A percentile compares a stretch with the other conserved stretches of the same genome.
These are phyloP conservation scores for Eucalyptus regnans DNA, from an alignment of 345 rosid genomes.

Conservation along the genomic window DNA sequence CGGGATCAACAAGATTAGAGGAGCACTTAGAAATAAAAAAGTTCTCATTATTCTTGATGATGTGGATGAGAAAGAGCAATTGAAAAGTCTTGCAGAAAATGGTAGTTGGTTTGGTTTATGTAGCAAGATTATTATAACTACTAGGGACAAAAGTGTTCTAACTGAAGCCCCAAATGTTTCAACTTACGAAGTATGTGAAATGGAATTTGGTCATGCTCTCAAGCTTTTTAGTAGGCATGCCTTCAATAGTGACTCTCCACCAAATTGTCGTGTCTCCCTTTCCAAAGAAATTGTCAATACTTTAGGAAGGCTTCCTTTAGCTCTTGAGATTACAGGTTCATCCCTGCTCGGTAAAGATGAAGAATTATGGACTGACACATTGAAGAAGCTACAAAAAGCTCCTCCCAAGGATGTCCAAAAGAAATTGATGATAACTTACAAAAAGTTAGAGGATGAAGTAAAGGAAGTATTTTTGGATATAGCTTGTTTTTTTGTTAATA, in stretches of 20 bases:
- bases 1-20: too few species aligned
- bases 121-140: background rate
- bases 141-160: background rate
- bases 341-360: accelerated
- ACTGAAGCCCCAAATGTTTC: too few species aligned
- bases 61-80: background rate
- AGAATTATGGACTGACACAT: background rate
- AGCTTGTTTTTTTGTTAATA: too few species aligned
- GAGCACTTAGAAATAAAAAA: too few species aligned
- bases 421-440: background rate
- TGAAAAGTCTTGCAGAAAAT: background rate
- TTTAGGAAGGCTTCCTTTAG: background rate
- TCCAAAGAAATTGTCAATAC: background rate
- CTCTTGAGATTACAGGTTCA: background rate
- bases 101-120: background rate
- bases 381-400: background rate
- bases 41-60: background rate
- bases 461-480: background rate
- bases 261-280: background rate
- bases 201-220: background rate
- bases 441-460: background rate
- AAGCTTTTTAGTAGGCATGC: background rate
- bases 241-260: background rate
- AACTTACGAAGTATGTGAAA: background rate
- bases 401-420: background rate